Conservation (phyloP, 306 rosid species). For the Citrullus amarus region DNA sequence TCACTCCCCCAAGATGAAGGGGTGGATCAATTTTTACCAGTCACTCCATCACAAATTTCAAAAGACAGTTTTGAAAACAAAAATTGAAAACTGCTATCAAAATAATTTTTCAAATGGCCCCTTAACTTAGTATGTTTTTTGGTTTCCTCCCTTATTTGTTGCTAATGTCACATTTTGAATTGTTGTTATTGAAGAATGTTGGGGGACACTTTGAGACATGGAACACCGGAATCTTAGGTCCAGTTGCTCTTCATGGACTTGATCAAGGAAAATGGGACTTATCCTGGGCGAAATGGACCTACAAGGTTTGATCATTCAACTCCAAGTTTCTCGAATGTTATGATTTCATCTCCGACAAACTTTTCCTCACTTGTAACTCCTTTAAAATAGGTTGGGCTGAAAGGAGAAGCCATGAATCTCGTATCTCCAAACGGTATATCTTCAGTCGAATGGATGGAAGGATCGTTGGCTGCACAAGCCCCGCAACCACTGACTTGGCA, state of each 20-base stretch:
- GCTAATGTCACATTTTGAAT: constrained; percentile 8
- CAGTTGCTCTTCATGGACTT: constrained; percentile 88
- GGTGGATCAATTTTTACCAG: background rate
- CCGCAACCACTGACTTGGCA: constrained; percentile 96
- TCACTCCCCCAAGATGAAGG: background rate
- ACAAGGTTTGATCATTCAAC: constrained; percentile 50
- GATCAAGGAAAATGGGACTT: constrained; percentile 85
- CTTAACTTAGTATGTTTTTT: background rate
- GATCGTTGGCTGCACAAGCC: constrained; percentile 47
- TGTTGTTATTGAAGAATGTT: constrained; percentile 47
- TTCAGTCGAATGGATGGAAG: constrained; percentile 76
- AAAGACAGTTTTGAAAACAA: background rate
- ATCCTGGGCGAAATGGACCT: constrained; percentile 93
- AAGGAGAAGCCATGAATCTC: constrained; percentile 95
- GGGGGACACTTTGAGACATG: constrained; percentile 94
- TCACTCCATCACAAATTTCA: background rate
- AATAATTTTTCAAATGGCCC: background rate
- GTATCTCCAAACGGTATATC: constrained; percentile 60
- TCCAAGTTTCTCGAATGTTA: background rate
- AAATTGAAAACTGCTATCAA: background rate
- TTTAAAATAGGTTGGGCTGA: constrained; percentile 68
- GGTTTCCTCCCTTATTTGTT: background rate
- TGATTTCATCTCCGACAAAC: constrained; percentile 4
- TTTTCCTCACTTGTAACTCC: constrained; percentile 7
- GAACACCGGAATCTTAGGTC: constrained; percentile 97